Evolutionary conservation across 2,329 filamentous ascomycete species (phyloP).

Genomic region (Metarhizium humberi): DNA sequence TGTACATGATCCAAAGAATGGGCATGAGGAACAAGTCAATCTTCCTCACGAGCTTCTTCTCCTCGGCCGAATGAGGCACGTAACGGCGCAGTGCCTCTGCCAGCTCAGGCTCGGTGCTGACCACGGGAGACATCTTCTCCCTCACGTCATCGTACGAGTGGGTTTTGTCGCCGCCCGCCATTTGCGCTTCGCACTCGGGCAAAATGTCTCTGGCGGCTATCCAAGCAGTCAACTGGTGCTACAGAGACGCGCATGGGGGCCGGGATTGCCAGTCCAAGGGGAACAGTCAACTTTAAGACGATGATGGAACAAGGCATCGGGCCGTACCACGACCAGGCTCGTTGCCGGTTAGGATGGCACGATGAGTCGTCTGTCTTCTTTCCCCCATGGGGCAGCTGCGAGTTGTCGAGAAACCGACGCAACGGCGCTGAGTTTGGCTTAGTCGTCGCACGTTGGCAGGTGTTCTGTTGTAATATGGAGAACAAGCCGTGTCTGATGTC

Average conservation of each 20-base stretch:
- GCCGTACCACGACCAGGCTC: not conserved
- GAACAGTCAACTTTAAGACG: not conserved
- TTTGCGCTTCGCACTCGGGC: not conserved
- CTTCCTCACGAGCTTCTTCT: slow-evolving; percentile 23
- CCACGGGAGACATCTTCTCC: not conserved
- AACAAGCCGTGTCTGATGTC: not conserved
- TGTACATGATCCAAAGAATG: slow-evolving; percentile 50
- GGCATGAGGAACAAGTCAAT: slow-evolving; percentile 31
- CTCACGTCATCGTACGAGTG: not conserved
- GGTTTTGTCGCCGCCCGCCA: not conserved
- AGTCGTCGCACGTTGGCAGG: not conserved
- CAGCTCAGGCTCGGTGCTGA: slow-evolving; percentile 12
- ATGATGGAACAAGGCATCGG: not conserved
- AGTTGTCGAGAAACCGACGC: not conserved
- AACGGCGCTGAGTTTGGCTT: not conserved
- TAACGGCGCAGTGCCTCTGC: slow-evolving; percentile 17
- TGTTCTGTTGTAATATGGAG: not conserved
- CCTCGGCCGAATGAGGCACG: slow-evolving; percentile 14
- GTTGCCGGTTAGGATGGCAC: not conserved
- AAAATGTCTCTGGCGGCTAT: not conserved
- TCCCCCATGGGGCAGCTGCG: not conserved
- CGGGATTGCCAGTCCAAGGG: not conserved
- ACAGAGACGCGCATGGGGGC: not conserved
- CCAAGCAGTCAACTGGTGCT: not conserved
- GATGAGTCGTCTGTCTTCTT: not conserved